Conservation (phyloP, 2,329 filamentous ascomycete species). For the Talaromyces sp. region DNA sequence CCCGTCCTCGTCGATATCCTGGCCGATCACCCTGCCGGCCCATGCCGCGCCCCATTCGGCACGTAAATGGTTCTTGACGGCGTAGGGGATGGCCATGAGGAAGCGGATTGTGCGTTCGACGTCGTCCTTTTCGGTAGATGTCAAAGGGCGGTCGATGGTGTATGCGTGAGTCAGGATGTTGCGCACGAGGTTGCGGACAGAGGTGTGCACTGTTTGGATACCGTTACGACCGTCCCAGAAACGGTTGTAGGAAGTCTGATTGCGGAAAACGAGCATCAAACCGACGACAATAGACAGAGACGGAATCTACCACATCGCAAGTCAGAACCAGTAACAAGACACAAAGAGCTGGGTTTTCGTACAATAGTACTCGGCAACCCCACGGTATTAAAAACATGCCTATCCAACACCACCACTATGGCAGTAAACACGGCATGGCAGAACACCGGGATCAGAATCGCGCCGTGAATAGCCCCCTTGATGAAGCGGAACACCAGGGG, state of each 20-base stretch:
- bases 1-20: conserved; percentile 25
- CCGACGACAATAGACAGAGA: conserved; percentile 62
- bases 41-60: conserved; percentile 55
- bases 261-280: conserved; percentile 63
- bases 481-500: conserved; percentile 60
- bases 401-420: conserved; percentile 55
- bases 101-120: conserved; percentile 56
- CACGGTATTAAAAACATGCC: conserved; percentile 45
- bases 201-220: conserved; percentile 53
- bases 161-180: conserved; percentile 49
- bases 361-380: conserved; percentile 56
- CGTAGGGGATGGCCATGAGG: conserved; percentile 58
- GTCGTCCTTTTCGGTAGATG: conserved; percentile 46
- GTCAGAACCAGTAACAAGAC: not conserved
- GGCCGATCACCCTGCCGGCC: conserved; percentile 22
- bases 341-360: conserved; percentile 14
- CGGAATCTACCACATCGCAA: conserved; percentile 43
- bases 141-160: conserved; percentile 25
- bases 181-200: conserved; percentile 55
- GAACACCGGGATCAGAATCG: conserved; percentile 53
- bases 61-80: conserved; percentile 60
- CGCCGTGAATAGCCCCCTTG: conserved; percentile 58
- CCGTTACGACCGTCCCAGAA: conserved; percentile 60
- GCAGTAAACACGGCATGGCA: conserved; percentile 56
- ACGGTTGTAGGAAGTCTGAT: conserved; percentile 59